A percentile compares a stretch with the other conserved stretches of the same genome.
Evolutionary conservation across 768 basidiomycete genomes (phyloP).

Genomic region (Dioszegia crocea): DNA sequence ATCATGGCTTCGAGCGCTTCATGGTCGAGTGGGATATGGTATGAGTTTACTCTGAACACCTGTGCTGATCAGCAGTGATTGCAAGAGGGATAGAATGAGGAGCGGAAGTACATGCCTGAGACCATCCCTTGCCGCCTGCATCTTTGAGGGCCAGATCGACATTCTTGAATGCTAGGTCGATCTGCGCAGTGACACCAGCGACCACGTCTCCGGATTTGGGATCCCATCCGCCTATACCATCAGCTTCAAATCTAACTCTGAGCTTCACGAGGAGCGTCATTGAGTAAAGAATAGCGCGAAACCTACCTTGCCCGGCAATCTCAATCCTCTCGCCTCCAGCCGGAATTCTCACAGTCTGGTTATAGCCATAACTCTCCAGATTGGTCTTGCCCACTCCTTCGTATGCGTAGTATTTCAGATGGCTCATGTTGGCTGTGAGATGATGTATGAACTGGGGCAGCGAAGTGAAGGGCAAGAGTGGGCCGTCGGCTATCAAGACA

Average conservation of each 20-base stretch:
- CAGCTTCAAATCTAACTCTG: too few species aligned
- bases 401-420: not conserved
- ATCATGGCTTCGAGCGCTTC: slow-evolving; percentile 9
- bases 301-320: not conserved
- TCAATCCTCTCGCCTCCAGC: not conserved
- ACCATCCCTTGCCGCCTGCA: slow-evolving; percentile 25
- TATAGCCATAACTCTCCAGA: not conserved
- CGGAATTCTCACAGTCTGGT: not conserved
- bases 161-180: slow-evolving; percentile 26
- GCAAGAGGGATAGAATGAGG: too few species aligned
- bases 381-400: not conserved
- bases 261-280: too few species aligned
- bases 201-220: slow-evolving; percentile 9
- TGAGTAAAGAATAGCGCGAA: not conserved
- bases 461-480: too few species aligned
- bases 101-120: slow-evolving; percentile 12
- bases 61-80: slow-evolving; percentile 1
- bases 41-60: slow-evolving; percentile 20
- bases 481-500: too few species aligned
- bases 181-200: slow-evolving; percentile 13
- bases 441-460: too few species aligned
- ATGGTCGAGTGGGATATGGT: slow-evolving; percentile 13
- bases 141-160: slow-evolving; percentile 15
- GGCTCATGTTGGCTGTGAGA: not conserved
- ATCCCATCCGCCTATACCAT: slow-evolving; percentile 17